Base-by-base conservation (phyloP, 192 early-diverging fungal species). In the Umbelopsis sp. region DNA sequence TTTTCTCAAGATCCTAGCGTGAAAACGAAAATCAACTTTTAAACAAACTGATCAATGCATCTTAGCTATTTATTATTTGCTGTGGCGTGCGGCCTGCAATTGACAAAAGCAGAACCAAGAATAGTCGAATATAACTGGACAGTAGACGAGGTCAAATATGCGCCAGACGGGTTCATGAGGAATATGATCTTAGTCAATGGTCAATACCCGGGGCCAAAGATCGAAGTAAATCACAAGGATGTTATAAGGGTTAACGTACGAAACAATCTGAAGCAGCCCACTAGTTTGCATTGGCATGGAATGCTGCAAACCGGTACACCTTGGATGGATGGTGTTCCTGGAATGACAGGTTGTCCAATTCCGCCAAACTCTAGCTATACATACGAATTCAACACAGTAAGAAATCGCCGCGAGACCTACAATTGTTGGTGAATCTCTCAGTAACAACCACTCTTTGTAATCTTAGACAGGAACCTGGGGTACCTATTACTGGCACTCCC, bases 211-310 rank as follows among this genome's bases (percentile, higher is more conserved):
- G 86, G 82, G 3, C 86, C 86, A 13, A 68, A 75, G 49, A 82
- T 88, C 47, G 74, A 80, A 58, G 81, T 82, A 13, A 79, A 80
- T 47, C 67, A 77, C 67, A 82, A 78, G 8, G 87, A 88, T 55
- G 74, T 67, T 49, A 52, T 88, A 12, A 74, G 74, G 18, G 77
- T 88, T 25, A 53, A 71, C 44, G 23, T 71, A 47, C 74, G 77
- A 67, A 90, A 91, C 75, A 83, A 84, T n/a, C 79, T 91, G 45
- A 74, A 81, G 46, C 70, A 77, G 58, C 85, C 85, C 2, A 90
- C 91, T 22, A 79, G 85, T 3, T 75, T 94, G 53, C 93, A 92
- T 78, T 73, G 84, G 3, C 95, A 96, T 78, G 95, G 95, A 8
- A 65, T 95, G 51, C 93, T 87, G 79, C 90, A 93, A 71, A 93